These are phyloP conservation scores for Solanum hybrid DNA, from an alignment of 305 asterid genomes.

Conservation along the genomic window DNA sequence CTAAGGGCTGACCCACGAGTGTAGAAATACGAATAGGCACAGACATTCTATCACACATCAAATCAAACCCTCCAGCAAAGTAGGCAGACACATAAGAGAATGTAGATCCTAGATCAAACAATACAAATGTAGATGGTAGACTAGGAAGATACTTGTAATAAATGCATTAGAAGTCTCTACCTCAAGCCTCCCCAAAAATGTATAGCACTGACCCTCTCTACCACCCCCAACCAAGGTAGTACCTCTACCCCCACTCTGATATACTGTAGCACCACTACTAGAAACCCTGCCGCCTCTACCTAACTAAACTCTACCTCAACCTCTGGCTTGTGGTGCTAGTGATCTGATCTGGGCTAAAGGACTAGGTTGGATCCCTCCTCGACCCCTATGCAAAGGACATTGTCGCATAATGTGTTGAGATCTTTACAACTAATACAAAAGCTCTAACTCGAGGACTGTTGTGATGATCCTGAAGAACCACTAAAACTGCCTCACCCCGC, in stretches of 20 bases:
- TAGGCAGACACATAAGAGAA: neutral
- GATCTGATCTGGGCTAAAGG: neutral
- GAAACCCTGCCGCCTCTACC: neutral
- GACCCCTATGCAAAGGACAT: neutral
- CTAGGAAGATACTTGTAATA: neutral
- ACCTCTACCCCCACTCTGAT: neutral
- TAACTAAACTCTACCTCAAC: neutral
- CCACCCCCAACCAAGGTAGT: neutral
- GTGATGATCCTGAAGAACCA: neutral
- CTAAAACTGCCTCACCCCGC: neutral
- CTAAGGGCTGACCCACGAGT: neutral
- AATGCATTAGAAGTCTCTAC: neutral
- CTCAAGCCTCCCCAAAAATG: fast-evolving
- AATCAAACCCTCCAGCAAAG: neutral
- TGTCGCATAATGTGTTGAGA: no score
- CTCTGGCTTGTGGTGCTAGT: neutral
- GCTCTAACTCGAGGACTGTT: neutral
- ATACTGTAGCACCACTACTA: neutral
- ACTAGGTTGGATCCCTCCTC: neutral
- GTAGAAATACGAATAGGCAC: neutral
- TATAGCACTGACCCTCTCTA: neutral
- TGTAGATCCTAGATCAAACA: neutral
- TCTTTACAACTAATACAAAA: no score
- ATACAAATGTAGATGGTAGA: no score
- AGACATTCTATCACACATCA: neutral